Base-by-base conservation (phyloP, 2,329 filamentous ascomycete species). In the Pseudopithomyces chartarum region DNA sequence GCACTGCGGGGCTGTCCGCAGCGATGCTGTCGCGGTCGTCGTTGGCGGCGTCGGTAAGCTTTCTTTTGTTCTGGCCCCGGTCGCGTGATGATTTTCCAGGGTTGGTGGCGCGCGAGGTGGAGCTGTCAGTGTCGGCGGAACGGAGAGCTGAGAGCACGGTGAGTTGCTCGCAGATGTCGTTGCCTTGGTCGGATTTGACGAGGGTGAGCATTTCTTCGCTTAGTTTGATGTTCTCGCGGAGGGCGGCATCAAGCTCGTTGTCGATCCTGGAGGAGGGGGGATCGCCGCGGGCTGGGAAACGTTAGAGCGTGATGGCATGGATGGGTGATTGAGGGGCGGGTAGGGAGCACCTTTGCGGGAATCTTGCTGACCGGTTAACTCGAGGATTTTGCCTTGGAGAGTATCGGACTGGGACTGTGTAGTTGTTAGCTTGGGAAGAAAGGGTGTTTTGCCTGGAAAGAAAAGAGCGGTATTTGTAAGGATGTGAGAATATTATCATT, bases 171-270 rank as follows among this genome's bases (percentile, higher is more conserved):
- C 68, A 68, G 50, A 78, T 72, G 52, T 78, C 77, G 66, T 78
- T 79, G 42, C 61, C 68, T 26, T 65, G 67, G 22, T 77, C 75
- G 44, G 79, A 77, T 54, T 78, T 75, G 43, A 80, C 70, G 32
- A 79, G 73, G 47, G 77, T 73, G 42, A 75, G 64, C 36, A 80
- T 76, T 57, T 81, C 77, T 56, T 82, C 79, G 62, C 69, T 74
- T 17, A 81, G 67, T 52, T 79, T 80, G 61, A 82, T 76, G 55
- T 81, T 80, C 39, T 81, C 79, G 34, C 81, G 78, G 42, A 81
- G 76, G 15, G 77, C 70, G 34, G 76, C 70, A 59, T 81, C 79
- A 3, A 82, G 74, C 29, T 78, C 76, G 45, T 77, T 73, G 60
- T 82, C 80, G 20, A 81, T 73, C n/a, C 69, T 66, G 12, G 73